Base-by-base conservation (phyloP, 768 basidiomycete genomes). In the Lactarius vividus region DNA sequence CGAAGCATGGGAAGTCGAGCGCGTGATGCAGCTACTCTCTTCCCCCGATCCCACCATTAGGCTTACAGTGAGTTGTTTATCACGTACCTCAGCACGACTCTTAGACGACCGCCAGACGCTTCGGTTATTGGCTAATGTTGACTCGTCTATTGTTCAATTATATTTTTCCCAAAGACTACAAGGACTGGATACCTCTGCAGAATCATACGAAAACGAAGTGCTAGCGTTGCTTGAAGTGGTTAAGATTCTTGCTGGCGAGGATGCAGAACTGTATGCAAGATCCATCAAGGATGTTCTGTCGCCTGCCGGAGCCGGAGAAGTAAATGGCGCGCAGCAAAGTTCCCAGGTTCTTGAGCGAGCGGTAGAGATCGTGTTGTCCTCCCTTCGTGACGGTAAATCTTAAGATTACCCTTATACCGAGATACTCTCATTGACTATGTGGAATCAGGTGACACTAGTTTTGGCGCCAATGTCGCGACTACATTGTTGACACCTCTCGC, bases 1-100 rank as follows among this genome's bases (percentile, higher is more conserved):
- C 55, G 87, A 90, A n/a, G 84, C 79, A 61, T 83, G 83, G 81
- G 91, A 93, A 60, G 91, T 94, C 44, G 87, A 87, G 59, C 78
- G 79, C 39, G 79, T 93, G 26, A 89, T 94, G 85, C 82, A 81
- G 65, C 75, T 89, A 18, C 76, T 94, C 31, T 82, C 87, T 65
- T 85, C 84, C 2, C 74, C 79, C 1, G 92, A 94, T 73, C 67
- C 73, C 10, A 71, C 80, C 33, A 83, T 91, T 46, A 81, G 89
- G 62, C 79, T 74, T 59, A 87, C 81, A 80, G 92, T 88, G 70
- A 63, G 79, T 63, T 59, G 26, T 40, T 29, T 40, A 2, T 16
- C 35, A n/a, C 28, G 54, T 35, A 13, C 40, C 28, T 39, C 29
- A 28, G 54, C 35, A 26, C 20, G 23, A 57, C 65, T 55, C 28